phyloP scores from a whole-genome alignment of 1,139 yeast species.

The Scheffersomyces titani region DNA sequence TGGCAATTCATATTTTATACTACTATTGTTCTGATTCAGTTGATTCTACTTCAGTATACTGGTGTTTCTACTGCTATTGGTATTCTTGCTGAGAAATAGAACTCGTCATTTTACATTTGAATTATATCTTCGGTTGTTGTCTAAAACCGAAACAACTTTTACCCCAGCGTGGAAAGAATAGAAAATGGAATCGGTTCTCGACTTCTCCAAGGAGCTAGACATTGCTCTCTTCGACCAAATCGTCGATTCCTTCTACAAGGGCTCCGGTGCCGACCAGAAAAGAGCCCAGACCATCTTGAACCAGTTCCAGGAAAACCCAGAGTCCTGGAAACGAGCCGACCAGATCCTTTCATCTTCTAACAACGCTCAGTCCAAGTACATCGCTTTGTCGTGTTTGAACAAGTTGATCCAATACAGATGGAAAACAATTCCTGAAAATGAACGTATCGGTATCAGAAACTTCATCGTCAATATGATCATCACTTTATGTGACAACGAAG shows the following conservation, averaged over 20 bases:
- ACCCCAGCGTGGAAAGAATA: background rate
- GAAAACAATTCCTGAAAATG: conserved; percentile 89
- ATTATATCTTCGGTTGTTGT: background rate
- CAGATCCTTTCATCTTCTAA: conserved; percentile 77
- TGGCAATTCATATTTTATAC: no score
- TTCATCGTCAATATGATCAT: conserved; percentile 93
- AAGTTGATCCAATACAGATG: conserved; percentile 88
- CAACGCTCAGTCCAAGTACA: conserved; percentile 86
- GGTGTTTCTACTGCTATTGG: background rate
- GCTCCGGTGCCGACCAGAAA: conserved; percentile 78
- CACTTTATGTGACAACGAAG: conserved; percentile 83
- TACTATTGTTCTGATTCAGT: background rate
- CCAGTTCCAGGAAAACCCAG: conserved; percentile 90
- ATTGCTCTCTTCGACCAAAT: conserved; percentile 76
- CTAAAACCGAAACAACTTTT: background rate
- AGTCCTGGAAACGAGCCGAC: conserved; percentile 95
- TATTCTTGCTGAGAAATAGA: background rate
- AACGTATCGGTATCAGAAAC: conserved; percentile 86
- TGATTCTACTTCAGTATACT: no score
- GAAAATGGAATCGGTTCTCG: conserved; percentile 82
- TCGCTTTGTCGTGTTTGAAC: conserved; percentile 88
- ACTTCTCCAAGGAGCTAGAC: conserved; percentile 83
- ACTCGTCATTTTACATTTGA: background rate
- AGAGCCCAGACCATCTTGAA: conserved; percentile 83
- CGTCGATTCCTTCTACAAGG: conserved; percentile 84